Conservation (phyloP, 2,329 filamentous ascomycete genomes). For the Colletotrichum spaethianum region DNA sequence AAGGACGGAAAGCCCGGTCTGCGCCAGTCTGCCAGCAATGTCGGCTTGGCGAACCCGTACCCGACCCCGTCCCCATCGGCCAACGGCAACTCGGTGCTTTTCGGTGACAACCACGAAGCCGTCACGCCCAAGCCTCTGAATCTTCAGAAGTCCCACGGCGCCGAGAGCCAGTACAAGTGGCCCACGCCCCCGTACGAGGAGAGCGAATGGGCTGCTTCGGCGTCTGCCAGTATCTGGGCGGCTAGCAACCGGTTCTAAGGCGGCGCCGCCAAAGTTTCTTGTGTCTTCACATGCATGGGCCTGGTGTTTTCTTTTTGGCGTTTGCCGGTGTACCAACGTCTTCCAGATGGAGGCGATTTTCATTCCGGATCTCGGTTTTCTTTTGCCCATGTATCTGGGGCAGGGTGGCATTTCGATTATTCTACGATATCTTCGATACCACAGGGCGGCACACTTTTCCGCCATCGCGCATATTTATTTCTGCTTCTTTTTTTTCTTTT, state of each 20-base stretch:
- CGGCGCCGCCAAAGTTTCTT: conserved; percentile 35
- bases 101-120: conserved; percentile 75
- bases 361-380: conserved; percentile 40
- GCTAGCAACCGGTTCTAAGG: conserved; percentile 74
- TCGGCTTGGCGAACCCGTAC: conserved; percentile 73
- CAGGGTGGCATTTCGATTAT: conserved; percentile 38
- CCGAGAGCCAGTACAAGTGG: conserved; percentile 77
- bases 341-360: conserved; percentile 17
- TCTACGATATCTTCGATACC: conserved; percentile 43
- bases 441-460: conserved; percentile 30
- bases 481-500: conserved; percentile 17
- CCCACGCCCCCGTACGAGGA: conserved; percentile 97
- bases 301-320: conserved; percentile 41
- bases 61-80: conserved; percentile 83
- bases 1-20: conserved; percentile 65
- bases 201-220: conserved; percentile 89
- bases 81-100: conserved; percentile 82
- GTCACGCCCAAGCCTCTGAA: conserved; percentile 80
- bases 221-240: conserved; percentile 85
- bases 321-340: conserved; percentile 33
- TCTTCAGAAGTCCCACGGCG: conserved; percentile 67
- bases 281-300: conserved; percentile 40
- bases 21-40: conserved; percentile 75
- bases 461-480: conserved; percentile 37
- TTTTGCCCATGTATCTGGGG: conserved; percentile 40